Evolutionary conservation across 176 grass and related monocot genomes (phyloP).

Genomic region (Panicum miliaceum): DNA sequence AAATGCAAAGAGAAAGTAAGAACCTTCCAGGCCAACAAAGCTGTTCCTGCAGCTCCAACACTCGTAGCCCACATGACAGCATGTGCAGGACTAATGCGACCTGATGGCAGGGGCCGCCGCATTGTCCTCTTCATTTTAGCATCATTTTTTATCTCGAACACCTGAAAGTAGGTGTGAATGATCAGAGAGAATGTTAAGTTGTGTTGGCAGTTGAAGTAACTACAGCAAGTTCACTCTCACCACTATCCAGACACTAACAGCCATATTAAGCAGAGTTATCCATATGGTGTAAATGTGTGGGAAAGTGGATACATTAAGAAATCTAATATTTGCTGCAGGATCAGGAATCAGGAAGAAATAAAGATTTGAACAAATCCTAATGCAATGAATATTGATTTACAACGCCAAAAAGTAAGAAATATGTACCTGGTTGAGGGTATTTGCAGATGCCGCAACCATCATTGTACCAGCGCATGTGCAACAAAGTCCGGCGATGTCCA

Average conservation of each 20-base stretch:
- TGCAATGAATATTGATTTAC: conserved; percentile 29
- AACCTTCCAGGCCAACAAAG: conserved; percentile 89
- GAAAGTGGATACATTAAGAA: conserved; percentile 4
- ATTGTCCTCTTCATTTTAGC: conserved; percentile 94
- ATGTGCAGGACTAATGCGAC: conserved; percentile 76
- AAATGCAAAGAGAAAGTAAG: conserved; percentile 40
- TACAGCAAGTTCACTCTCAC: not conserved
- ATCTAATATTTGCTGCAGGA: not conserved
- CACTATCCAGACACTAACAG: not conserved
- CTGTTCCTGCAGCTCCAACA: conserved; percentile 82
- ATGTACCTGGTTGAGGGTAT: conserved; percentile 88
- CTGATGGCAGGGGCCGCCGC: conserved; percentile 78
- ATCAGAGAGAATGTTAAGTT: conserved; percentile 2
- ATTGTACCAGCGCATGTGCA: conserved; percentile 96
- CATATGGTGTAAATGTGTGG: conserved; percentile 21
- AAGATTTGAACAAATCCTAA: not conserved
- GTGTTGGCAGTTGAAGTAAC: not conserved
- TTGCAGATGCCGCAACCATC: conserved; percentile 99
- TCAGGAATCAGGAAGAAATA: conserved; percentile 5
- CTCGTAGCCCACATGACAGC: conserved; percentile 90
- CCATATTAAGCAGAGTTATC: conserved; percentile 17
- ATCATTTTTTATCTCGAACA: conserved; percentile 95
- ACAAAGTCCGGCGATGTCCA: conserved; percentile 83
- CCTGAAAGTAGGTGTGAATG: conserved; percentile 39
- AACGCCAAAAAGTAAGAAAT: not conserved